phyloP scores from a whole-genome alignment of 129 eudicot species.

The Lonicera japonica region DNA sequence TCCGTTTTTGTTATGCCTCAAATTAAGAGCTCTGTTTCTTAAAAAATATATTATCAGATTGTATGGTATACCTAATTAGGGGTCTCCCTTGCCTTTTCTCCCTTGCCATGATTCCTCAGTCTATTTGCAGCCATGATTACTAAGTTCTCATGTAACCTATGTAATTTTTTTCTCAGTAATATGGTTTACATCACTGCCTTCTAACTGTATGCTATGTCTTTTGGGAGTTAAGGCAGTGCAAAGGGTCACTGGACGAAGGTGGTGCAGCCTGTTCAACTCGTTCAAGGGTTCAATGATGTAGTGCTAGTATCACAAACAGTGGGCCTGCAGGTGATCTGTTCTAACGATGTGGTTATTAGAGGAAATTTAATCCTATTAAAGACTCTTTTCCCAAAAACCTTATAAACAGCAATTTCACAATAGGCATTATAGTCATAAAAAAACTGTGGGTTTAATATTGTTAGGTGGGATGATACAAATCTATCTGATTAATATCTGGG shows the following conservation, averaged over 20 bases:
- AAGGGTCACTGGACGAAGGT: conserved; percentile 78
- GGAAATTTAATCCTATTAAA: neutral
- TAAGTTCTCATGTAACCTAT: too few relatives aligned
- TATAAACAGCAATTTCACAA: too few relatives aligned
- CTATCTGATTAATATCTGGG: too few relatives aligned
- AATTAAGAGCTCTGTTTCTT: too few relatives aligned
- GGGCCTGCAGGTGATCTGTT: conserved; percentile 80
- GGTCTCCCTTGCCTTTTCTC: too few relatives aligned
- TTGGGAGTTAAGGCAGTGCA: conserved; percentile 55
- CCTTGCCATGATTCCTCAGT: too few relatives aligned
- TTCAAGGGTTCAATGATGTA: conserved; percentile 72
- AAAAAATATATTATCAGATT: too few relatives aligned
- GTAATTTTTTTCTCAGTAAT: neutral
- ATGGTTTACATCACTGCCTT: neutral
- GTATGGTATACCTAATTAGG: too few relatives aligned
- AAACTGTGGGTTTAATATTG: neutral
- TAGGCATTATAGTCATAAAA: too few relatives aligned
- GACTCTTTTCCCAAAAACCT: neutral
- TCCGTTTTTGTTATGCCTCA: too few relatives aligned
- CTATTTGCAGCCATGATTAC: too few relatives aligned
- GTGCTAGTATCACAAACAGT: conserved; percentile 67
- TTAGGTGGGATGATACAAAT: neutral
- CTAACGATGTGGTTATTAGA: neutral
- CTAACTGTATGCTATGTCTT: neutral
- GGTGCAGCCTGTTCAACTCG: conserved; percentile 50